phyloP scores from a whole-genome alignment of 495 filamentous ascomycete genomes.

The Neurospora intermedia region DNA sequence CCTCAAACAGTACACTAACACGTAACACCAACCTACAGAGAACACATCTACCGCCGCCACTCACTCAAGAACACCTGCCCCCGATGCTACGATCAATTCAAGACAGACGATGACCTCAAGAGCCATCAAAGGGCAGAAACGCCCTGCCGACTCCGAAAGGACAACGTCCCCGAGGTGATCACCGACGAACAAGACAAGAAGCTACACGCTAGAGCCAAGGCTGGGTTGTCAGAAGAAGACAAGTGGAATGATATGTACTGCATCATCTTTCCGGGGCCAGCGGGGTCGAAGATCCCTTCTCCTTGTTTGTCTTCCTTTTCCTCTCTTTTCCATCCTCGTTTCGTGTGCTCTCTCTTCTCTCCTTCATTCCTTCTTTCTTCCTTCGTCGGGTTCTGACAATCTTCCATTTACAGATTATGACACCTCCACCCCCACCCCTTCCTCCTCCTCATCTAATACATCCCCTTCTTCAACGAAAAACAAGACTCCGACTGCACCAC shows the following conservation, averaged over 20 bases:
- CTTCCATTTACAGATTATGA: neutral
- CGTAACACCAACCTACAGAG: conserved; percentile 13
- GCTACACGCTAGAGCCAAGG: conserved; percentile 14
- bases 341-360: neutral
- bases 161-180: conserved; percentile 11
- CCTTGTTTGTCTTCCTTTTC: neutral
- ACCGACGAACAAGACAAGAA: conserved; percentile 20
- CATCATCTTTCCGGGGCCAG: conserved; percentile 12
- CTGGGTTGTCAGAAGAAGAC: conserved; percentile 11
- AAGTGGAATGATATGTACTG: conserved; percentile 24
- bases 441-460: neutral
- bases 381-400: neutral
- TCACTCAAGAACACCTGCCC: conserved; percentile 26
- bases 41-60: conserved; percentile 35
- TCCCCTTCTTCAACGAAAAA: neutral
- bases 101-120: conserved; percentile 24
- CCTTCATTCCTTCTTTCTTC: neutral
- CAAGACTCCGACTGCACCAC: neutral
- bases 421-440: neutral
- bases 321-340: neutral
- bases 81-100: conserved; percentile 30
- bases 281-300: neutral
- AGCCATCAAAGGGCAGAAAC: conserved; percentile 27
- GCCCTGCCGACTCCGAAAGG: conserved; percentile 18
- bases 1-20: neutral